Base-by-base conservation (phyloP, 768 basidiomycete species). In the Astraeus odoratus region DNA sequence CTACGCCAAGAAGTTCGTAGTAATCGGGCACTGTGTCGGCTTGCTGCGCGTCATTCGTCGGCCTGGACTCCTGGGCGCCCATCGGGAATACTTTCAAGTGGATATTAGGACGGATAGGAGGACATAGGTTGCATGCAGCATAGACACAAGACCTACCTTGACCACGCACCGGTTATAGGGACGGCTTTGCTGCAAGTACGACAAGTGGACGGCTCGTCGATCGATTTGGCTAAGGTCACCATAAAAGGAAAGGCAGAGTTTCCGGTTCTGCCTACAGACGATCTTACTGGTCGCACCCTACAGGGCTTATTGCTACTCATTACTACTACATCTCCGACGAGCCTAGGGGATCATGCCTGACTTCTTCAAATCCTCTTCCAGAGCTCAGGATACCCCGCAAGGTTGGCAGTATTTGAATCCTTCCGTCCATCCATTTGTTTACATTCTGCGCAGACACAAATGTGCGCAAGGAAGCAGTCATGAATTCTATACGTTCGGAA, bases 1-100 rank as follows among this genome's bases (percentile, higher is more conserved):
- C 79, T 1, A 96, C 76, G 34, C 81, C 80, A 3, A 96, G 70
- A 13, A 95, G 73, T 42, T 83, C 69, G 60, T 96, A 96, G 61
- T 93, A 95, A 58, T 94, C 84, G 15, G 73, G 62, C 7, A 62
- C 54, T 5, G 63, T 57, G 20, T 50, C 53, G 1, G 37, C 22
- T 23, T 58, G 61, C 1, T 56, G 51, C 3, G 51, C 49, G 26
- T 51, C 54, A 9, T 67, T 52, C 34, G 68, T 68, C 16, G 68
- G 65, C 34, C 75, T 71, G 1, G 86, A 88, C 67, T 81, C 83
- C 18, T 70, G 63, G 23, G 84, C 83, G 8, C 86, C 86, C 86
- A 89, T 88, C 5, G 22, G 46, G 18, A 8, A 19, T 43, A 42
- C 13, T 23, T 35, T 7, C 6, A 9, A 18, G 23, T 8, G 27